These are phyloP conservation scores for Leccinum griseonigrum DNA, from an alignment of 1,284 basidiomycete species.

Conservation along the genomic window DNA sequence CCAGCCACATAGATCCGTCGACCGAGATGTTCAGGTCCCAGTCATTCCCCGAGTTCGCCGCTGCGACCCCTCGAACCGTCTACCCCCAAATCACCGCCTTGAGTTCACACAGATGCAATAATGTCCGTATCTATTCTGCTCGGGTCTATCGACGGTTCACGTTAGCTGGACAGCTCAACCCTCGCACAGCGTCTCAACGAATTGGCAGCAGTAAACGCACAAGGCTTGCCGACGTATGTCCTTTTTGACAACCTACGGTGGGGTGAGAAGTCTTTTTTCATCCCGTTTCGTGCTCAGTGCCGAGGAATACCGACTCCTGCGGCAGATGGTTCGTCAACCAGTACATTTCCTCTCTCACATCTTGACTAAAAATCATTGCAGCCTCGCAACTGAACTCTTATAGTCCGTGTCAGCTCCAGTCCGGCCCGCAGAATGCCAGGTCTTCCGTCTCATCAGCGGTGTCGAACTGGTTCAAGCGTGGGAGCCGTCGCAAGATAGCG, in stretches of 20 bases:
- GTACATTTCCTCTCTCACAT: background rate
- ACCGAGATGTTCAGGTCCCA: slow-evolving; percentile 11
- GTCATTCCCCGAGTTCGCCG: slow-evolving; percentile 18
- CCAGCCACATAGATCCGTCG: slow-evolving; percentile 22
- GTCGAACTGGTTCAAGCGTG: slow-evolving; percentile 57
- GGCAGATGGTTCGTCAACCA: slow-evolving; percentile 8
- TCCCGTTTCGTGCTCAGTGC: slow-evolving; percentile 1
- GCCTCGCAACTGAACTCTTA: slow-evolving; percentile 34
- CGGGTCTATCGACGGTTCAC: slow-evolving; percentile 16
- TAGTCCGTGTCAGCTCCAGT: slow-evolving; percentile 49
- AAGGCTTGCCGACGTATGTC: slow-evolving; percentile 71
- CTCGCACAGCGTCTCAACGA: slow-evolving; percentile 75
- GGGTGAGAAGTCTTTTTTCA: slow-evolving; percentile 5
- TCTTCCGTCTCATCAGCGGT: slow-evolving; percentile 59
- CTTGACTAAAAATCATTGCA: slow-evolving; percentile 12
- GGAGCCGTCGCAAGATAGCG: slow-evolving; percentile 42
- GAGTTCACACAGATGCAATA: slow-evolving; percentile 55
- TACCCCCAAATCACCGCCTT: slow-evolving; percentile 21
- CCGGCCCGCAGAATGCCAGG: slow-evolving; percentile 47
- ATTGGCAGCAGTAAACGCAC: slow-evolving; percentile 68
- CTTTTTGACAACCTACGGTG: background rate
- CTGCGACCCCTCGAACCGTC: slow-evolving; percentile 25
- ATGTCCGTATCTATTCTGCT: slow-evolving; percentile 50
- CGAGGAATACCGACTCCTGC: too few species aligned
- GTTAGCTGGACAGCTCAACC: slow-evolving; percentile 47